These are phyloP conservation scores for Tricholoma sp. DNA, from an alignment of 768 basidiomycete species.

Conservation along the genomic window DNA sequence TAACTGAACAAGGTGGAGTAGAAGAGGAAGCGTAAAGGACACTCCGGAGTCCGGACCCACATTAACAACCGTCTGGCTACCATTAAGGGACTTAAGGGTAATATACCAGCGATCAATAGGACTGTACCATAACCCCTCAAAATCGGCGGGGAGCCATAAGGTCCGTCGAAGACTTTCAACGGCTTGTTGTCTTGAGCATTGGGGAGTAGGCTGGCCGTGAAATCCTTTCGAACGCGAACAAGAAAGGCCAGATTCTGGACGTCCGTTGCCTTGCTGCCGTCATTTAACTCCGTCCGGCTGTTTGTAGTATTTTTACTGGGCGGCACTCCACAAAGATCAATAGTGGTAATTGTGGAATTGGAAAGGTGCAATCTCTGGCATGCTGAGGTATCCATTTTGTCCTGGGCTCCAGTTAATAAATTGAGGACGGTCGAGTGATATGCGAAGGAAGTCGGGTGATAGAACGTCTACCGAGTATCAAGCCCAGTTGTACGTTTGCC, in stretches of 20 bases:
- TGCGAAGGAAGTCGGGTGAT: too few relatives aligned
- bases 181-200: conserved; percentile 19
- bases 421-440: too few relatives aligned
- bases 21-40: conserved; percentile 41
- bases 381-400: too few relatives aligned
- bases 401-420: too few relatives aligned
- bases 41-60: conserved; percentile 43
- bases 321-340: too few relatives aligned
- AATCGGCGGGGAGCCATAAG: conserved; percentile 48
- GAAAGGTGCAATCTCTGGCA: too few relatives aligned
- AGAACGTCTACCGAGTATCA: too few relatives aligned
- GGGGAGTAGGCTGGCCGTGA: conserved; percentile 46
- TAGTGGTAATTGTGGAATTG: too few relatives aligned
- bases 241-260: conserved; percentile 50
- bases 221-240: conserved; percentile 54
- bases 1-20: conserved; percentile 40
- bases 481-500: too few relatives aligned
- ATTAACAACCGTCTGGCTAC: conserved; percentile 12
- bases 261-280: conserved; percentile 5
- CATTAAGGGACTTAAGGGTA: conserved; percentile 6
- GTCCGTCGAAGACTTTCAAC: conserved; percentile 54
- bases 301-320: conserved; percentile 1
- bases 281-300: neutral
- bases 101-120: too few relatives aligned
- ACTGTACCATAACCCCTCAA: too few relatives aligned